Evolutionary conservation across 331 rosid genomes (phyloP).

Genomic region (Quercus lobata): DNA sequence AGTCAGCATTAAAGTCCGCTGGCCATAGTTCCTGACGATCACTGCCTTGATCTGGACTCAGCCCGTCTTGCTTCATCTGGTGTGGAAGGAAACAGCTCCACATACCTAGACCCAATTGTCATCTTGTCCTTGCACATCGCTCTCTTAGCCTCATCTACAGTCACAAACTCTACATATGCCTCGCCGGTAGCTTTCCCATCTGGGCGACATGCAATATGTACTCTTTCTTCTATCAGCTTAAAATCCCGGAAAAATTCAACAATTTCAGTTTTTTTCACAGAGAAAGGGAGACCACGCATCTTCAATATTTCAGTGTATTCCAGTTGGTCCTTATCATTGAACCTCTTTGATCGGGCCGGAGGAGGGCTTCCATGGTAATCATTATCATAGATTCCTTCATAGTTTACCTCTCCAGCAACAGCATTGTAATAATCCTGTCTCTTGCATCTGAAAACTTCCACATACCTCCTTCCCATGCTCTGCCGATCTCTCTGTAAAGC

Average conservation of each 20-base stretch:
- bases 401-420: constrained; percentile 77
- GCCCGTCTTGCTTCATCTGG: constrained; percentile 95
- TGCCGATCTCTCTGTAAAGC: constrained; percentile 91
- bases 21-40: constrained; percentile 17
- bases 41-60: constrained; percentile 95
- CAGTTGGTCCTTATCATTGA: constrained; percentile 86
- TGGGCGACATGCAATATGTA: constrained; percentile 88
- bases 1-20: constrained; percentile 19
- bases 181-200: constrained; percentile 99
- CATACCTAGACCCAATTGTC: constrained; percentile 98
- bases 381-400: constrained; percentile 81
- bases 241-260: constrained; percentile 75
- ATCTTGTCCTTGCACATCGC: constrained; percentile 97
- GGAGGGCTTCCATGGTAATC: constrained; percentile 97
- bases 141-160: constrained; percentile 82
- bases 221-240: constrained; percentile 63
- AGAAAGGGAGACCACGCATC: constrained; percentile 96
- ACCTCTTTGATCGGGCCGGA: constrained; percentile 74
- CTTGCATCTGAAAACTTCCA: constrained; percentile 93
- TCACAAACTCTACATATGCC: constrained; percentile 89
- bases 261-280: constrained; percentile 59
- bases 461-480: constrained; percentile 96
- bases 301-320: constrained; percentile 93
- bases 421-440: constrained; percentile 95
- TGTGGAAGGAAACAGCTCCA: constrained; percentile 97